Evolutionary conservation across 2,329 filamentous ascomycete genomes (phyloP), one percentile per base, ranked within the genome.

Genomic region (Pseudocercospora vitis): DNA sequence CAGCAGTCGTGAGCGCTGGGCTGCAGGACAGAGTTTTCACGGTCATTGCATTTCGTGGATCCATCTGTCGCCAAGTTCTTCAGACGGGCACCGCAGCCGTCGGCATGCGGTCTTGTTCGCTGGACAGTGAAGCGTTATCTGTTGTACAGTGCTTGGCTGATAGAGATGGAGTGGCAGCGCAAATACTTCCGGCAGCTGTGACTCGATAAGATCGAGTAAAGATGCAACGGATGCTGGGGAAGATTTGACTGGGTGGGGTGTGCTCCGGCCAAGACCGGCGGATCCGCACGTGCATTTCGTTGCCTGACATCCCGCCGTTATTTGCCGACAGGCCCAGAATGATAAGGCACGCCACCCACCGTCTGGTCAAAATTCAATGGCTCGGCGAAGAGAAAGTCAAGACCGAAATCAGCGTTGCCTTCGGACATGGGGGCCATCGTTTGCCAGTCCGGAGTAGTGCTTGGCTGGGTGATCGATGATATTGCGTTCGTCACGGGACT

Each of bases 311-410:
- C 37, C 23, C 21, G 26, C 11, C 19, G 35, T 16, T 19, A 21
- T 19, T 23, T 23, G 8, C 19, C 9, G 16, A 12, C 37, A 18
- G 16, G 35, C 28, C 24, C 31, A 28, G 48, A 14, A 16, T 23
- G 46, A 37, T 42, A 39, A 31, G 35, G 35, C 24, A 33, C 26
- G 12, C 11, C 11, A 40, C 28, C 42, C 7, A 29, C 14, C 3
- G 16, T 26, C 6, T 21, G 11, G 14, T 53, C 46, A 7, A 56
- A 47, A 12, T 48, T 23, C 23, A 55, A 24, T 32, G 58, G 53
- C 24, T 61, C 59, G 18, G 52, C 48, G 48, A 62, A 62, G 3
- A 62, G 42, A 11, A 55, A 50, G 40, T 60, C 57, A 6, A 60
- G 49, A 3, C 59, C 59, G 48, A 56, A 59, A 39, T 59, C 59